Conservation (phyloP, 345 rosid species). For the Erucastrum elatum region DNA sequence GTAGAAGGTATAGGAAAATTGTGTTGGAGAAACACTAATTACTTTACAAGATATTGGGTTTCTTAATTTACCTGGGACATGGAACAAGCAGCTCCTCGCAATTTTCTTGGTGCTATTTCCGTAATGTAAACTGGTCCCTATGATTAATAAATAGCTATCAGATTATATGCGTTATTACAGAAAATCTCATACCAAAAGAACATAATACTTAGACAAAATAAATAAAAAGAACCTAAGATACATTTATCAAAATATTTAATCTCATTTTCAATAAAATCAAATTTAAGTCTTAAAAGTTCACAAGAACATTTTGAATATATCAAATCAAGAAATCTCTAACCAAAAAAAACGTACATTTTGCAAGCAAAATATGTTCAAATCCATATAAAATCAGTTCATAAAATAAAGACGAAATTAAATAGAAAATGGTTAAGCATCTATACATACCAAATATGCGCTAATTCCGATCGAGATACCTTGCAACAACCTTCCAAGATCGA, state of each 20-base stretch:
- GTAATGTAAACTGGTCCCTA: constrained; percentile 40
- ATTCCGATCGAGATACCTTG: constrained; percentile 74
- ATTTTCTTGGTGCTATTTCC: constrained; percentile 33
- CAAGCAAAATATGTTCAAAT: background rate
- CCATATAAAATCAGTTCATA: background rate
- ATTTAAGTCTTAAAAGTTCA: background rate
- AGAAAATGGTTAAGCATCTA: constrained; percentile 1
- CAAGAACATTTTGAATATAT: background rate
- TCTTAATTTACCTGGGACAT: constrained; percentile 22
- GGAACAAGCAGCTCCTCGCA: constrained; percentile 39
- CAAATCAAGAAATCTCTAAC: background rate
- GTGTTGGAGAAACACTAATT: background rate
- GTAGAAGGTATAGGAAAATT: background rate
- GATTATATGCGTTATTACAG: background rate
- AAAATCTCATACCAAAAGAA: background rate
- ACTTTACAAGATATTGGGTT: background rate
- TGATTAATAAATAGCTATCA: background rate
- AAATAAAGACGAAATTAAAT: background rate
- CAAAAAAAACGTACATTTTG: background rate
- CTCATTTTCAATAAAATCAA: background rate
- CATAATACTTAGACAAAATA: background rate
- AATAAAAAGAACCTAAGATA: background rate
- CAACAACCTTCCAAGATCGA: constrained; percentile 66
- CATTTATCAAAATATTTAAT: background rate
- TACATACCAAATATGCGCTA: constrained; percentile 72